Evolutionary conservation across 768 basidiomycete species (phyloP), one percentile per base, ranked within the genome.

Genomic region (Psilocybe sp.): DNA sequence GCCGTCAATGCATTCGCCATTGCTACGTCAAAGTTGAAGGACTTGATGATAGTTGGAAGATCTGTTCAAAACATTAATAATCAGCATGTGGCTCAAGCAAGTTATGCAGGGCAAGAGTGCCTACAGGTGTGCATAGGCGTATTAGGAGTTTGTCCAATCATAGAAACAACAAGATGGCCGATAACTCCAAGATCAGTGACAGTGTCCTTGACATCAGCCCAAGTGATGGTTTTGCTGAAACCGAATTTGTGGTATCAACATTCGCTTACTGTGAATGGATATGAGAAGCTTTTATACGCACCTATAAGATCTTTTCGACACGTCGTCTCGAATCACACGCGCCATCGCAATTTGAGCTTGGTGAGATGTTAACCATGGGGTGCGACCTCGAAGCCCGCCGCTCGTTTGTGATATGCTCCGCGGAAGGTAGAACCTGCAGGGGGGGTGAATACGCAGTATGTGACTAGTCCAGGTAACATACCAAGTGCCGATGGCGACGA

Each of bases 301-400:
- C 71, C 72, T 68, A 46, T 73, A 73, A 10, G 64, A 57, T 33
- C 63, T 53, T 51, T 73, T 73, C 19, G 71, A 67, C 20, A 63
- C 55, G 53, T 73, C 71, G 42, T 73, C 71, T 38, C 66, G 52
- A 18, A 73, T 64, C 4, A 73, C 62, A 12, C 71, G 56, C 5
- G 70, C 69, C 2, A 68, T 62, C 0, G 69, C 67, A 41, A 73
- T 73, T 37, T 62, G 62, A 1, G 69, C 52, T 46, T 73, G 65
- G 5, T 64, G 60, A n/a, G 56, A 52, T 6, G 61, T 64, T 16
- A 73, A 66, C 71, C 71, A 73, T 0, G 69, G 53, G 37, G 60
- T 69, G 32, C 56, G 55, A n/a, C 70, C 71, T 18, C 67, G 50
- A 7, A 69, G 46, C 1, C 67, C 67, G 12, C 69, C 70, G 32